Conservation (phyloP, 192 early-diverging fungal species). For the Coemansia sp. region DNA sequence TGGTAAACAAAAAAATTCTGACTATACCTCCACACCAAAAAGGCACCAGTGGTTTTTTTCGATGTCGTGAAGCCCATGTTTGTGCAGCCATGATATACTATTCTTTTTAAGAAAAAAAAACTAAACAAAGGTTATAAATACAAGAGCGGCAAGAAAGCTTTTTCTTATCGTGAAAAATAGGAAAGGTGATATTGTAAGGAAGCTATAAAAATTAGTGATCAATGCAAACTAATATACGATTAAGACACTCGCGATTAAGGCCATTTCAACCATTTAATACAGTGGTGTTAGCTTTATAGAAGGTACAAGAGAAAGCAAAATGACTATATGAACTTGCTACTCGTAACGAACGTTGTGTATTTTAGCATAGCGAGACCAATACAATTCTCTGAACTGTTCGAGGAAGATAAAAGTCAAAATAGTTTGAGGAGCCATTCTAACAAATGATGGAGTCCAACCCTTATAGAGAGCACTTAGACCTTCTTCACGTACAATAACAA, state of each 20-base stretch:
- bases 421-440: slow-evolving; percentile 80
- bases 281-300: too few relatives aligned
- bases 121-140: neutral
- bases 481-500: slow-evolving; percentile 63
- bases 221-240: neutral
- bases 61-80: neutral
- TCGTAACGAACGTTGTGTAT: slow-evolving; percentile 36
- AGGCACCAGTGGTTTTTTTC: slow-evolving; percentile 28
- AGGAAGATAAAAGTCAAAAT: slow-evolving; percentile 81
- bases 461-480: slow-evolving; percentile 72
- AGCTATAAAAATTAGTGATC: neutral
- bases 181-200: neutral
- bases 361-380: slow-evolving; percentile 33
- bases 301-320: neutral
- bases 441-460: slow-evolving; percentile 81
- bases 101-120: slow-evolving; percentile 6
- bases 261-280: too few relatives aligned
- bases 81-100: slow-evolving; percentile 9
- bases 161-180: neutral
- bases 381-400: slow-evolving; percentile 66
- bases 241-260: too few relatives aligned
- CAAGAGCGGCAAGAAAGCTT: neutral
- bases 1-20: neutral
- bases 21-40: slow-evolving; percentile 54
- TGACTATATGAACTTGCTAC: neutral